Evolutionary conservation across 306 rosid species (phyloP).

Genomic region (Lotus japonicus): DNA sequence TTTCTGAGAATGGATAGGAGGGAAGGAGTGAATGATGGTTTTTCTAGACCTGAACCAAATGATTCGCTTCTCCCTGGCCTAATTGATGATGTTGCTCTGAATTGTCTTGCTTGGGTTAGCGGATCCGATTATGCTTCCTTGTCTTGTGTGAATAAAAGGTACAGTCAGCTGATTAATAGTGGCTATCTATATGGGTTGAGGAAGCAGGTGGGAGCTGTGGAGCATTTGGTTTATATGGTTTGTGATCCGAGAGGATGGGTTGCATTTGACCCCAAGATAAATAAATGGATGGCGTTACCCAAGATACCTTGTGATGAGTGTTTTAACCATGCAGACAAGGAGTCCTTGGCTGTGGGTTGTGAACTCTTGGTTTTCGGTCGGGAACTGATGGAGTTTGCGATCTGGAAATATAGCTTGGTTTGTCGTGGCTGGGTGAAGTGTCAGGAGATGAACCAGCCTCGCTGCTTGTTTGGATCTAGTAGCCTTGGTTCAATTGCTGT

Average conservation of each 20-base stretch:
- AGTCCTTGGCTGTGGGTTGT: slow-evolving; percentile 82
- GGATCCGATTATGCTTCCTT: slow-evolving; percentile 59
- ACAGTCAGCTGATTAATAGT: slow-evolving; percentile 53
- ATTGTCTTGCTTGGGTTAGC: slow-evolving; percentile 71
- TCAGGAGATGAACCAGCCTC: slow-evolving; percentile 73
- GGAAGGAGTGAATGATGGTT: slow-evolving; percentile 59
- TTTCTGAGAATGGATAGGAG: slow-evolving; percentile 22
- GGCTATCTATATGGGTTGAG: slow-evolving; percentile 66
- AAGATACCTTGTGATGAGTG: slow-evolving; percentile 93
- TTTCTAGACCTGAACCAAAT: slow-evolving; percentile 43
- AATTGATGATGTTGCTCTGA: slow-evolving; percentile 69
- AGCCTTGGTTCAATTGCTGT: slow-evolving; percentile 76
- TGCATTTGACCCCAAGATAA: slow-evolving; percentile 51
- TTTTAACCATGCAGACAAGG: slow-evolving; percentile 88
- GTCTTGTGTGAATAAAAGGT: slow-evolving; percentile 59
- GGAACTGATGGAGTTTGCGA: slow-evolving; percentile 75
- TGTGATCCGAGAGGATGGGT: slow-evolving; percentile 88
- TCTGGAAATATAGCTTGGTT: slow-evolving; percentile 73
- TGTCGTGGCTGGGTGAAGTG: slow-evolving; percentile 68
- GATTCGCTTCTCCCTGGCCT: slow-evolving; percentile 84
- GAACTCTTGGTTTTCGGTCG: slow-evolving; percentile 84
- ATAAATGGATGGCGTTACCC: slow-evolving; percentile 80
- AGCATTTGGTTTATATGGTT: slow-evolving; percentile 82
- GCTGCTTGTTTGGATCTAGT: slow-evolving; percentile 87
- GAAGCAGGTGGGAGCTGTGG: slow-evolving; percentile 53